These are phyloP conservation scores for Haplosporangium sp. DNA, from an alignment of 371 early-diverging fungal species.

Conservation along the genomic window DNA sequence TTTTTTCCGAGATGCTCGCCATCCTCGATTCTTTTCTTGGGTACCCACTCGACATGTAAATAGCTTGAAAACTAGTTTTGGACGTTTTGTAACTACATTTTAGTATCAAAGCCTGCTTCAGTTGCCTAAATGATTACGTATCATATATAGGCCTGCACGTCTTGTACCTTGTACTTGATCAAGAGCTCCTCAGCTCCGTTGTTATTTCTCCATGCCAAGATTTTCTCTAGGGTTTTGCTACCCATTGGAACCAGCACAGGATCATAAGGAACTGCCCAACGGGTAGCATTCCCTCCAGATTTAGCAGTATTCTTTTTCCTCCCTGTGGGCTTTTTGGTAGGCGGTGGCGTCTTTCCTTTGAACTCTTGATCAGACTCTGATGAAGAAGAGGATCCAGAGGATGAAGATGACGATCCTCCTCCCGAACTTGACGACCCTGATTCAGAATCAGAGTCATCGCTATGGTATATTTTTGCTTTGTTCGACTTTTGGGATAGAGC, in stretches of 20 bases:
- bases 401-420: slow-evolving; percentile 35
- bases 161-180: slow-evolving; percentile 81
- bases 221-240: slow-evolving; percentile 76
- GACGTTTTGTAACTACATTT: background rate
- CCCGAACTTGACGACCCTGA: slow-evolving; percentile 47
- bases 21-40: slow-evolving; percentile 69
- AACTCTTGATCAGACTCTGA: slow-evolving; percentile 52
- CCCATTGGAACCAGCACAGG: slow-evolving; percentile 80
- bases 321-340: slow-evolving; percentile 36
- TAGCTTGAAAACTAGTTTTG: slow-evolving; percentile 69
- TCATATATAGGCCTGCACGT: background rate
- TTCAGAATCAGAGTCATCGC: slow-evolving; percentile 36
- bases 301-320: slow-evolving; percentile 41
- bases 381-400: slow-evolving; percentile 29
- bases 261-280: slow-evolving; percentile 67
- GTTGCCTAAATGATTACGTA: background rate
- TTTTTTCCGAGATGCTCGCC: slow-evolving; percentile 79
- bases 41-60: slow-evolving; percentile 89
- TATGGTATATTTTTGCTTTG: slow-evolving; percentile 17
- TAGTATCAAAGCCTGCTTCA: background rate
- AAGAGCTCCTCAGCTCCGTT: slow-evolving; percentile 61
- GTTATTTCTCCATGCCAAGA: slow-evolving; percentile 70
- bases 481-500: slow-evolving; percentile 13
- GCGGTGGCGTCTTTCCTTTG: slow-evolving; percentile 44
- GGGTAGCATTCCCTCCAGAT: slow-evolving; percentile 29